Percentiles rank a stretch among this genome's conserved stretches.
Evolutionary conservation across 305 asterid species (phyloP).

Genomic region (Fraxinus sp.): DNA sequence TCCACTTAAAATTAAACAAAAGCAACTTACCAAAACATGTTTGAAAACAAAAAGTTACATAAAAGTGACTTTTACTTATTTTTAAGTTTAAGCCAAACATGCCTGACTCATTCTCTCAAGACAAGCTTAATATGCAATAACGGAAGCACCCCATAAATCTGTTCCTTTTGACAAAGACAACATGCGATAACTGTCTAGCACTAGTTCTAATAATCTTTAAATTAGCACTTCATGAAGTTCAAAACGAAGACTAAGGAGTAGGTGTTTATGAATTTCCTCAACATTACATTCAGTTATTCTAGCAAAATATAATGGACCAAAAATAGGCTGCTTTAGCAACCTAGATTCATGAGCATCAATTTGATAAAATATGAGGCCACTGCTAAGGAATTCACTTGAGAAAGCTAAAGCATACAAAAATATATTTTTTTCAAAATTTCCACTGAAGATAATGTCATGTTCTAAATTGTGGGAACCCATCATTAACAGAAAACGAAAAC

Average conservation of each 20-base stretch:
- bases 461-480: background rate
- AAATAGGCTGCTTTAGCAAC: background rate
- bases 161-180: constrained; percentile 3
- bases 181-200: background rate
- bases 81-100: background rate
- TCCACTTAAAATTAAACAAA: background rate
- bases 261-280: background rate
- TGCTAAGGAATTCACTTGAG: background rate
- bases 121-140: background rate
- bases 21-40: background rate
- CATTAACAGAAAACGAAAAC: background rate
- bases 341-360: background rate
- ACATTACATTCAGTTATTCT: background rate
- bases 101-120: background rate
- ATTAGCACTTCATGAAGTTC: background rate
- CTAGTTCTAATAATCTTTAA: background rate
- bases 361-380: background rate
- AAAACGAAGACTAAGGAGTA: background rate
- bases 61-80: background rate
- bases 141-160: background rate
- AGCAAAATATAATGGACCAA: background rate
- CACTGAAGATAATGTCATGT: constrained; percentile 1
- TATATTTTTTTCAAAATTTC: background rate
- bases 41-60: background rate
- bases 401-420: background rate